Conservation (phyloP, 2,329 filamentous ascomycete genomes). For the Rhytidhysteron rufulum region DNA sequence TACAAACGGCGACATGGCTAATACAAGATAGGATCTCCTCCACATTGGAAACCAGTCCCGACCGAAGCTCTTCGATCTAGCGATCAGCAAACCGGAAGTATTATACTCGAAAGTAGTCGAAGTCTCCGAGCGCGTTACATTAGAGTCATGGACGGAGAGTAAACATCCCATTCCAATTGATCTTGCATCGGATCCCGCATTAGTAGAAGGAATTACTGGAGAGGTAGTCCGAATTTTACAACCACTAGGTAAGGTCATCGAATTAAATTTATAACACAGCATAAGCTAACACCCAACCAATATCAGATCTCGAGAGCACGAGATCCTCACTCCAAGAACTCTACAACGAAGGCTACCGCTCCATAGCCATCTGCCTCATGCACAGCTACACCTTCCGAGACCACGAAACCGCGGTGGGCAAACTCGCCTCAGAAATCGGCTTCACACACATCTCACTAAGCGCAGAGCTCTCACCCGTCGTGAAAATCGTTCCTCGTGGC, state of each 20-base stretch:
- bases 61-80: conserved; percentile 21
- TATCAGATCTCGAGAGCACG: conserved; percentile 1
- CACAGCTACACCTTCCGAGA: conserved; percentile 32
- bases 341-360: conserved; percentile 30
- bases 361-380: conserved; percentile 32
- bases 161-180: conserved; percentile 7
- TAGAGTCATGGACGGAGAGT: conserved; percentile 18
- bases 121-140: conserved; percentile 20
- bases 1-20: no score
- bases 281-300: conserved; percentile 1
- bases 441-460: conserved; percentile 25
- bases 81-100: conserved; percentile 15
- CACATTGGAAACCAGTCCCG: conserved; percentile 22
- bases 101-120: conserved; percentile 17
- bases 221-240: conserved; percentile 14
- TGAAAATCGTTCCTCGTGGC: conserved; percentile 19
- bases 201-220: conserved; percentile 13
- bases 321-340: conserved; percentile 17
- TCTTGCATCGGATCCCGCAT: conserved; percentile 2
- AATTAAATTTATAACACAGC: not conserved
- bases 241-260: conserved; percentile 8
- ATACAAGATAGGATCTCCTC: conserved; percentile 18
- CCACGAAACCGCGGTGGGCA: conserved; percentile 22
- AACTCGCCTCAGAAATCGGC: conserved; percentile 24
- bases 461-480: conserved; percentile 19